Percentiles rank a stretch among this genome's conserved stretches.
These are phyloP conservation scores for Barnettozyma hawaiiensis DNA, from an alignment of 1,139 yeast genomes.

Conservation along the genomic window DNA sequence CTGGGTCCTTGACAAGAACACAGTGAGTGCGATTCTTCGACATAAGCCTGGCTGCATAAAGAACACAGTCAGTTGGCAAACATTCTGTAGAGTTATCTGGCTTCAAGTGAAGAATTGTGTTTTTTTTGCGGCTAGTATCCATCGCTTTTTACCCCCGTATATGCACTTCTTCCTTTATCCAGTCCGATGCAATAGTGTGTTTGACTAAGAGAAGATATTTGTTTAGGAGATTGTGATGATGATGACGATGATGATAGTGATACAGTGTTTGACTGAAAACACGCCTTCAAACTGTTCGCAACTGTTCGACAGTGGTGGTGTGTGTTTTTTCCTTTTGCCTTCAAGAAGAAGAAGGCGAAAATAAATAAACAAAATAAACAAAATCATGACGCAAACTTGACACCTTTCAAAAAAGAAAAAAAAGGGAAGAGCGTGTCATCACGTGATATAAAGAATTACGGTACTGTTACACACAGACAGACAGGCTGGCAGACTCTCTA, in stretches of 20 bases:
- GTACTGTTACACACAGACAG: too few relatives aligned
- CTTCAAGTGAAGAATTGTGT: conserved; percentile 28
- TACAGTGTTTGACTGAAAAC: not conserved
- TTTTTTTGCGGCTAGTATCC: conserved; percentile 9
- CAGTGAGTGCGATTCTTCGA: conserved; percentile 52
- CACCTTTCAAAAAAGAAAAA: not conserved
- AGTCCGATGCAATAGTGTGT: too few relatives aligned
- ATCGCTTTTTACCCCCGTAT: too few relatives aligned
- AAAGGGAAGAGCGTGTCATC: too few relatives aligned
- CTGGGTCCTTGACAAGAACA: conserved; percentile 19
- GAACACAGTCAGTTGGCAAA: conserved; percentile 39
- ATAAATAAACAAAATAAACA: not conserved
- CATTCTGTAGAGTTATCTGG: conserved; percentile 51
- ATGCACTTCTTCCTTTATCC: too few relatives aligned
- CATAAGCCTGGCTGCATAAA: conserved; percentile 49
- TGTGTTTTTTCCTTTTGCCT: too few relatives aligned
- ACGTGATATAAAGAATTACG: not conserved
- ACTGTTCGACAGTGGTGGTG: too few relatives aligned
- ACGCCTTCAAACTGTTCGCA: too few relatives aligned
- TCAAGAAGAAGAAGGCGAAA: not conserved
- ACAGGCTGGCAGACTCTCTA: not conserved
- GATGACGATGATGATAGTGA: too few relatives aligned
- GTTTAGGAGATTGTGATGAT: too few relatives aligned
- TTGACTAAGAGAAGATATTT: too few relatives aligned
- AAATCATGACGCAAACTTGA: not conserved